Evolutionary conservation across 345 rosid species (phyloP).

Genomic region (Capsella bursapastoris): DNA sequence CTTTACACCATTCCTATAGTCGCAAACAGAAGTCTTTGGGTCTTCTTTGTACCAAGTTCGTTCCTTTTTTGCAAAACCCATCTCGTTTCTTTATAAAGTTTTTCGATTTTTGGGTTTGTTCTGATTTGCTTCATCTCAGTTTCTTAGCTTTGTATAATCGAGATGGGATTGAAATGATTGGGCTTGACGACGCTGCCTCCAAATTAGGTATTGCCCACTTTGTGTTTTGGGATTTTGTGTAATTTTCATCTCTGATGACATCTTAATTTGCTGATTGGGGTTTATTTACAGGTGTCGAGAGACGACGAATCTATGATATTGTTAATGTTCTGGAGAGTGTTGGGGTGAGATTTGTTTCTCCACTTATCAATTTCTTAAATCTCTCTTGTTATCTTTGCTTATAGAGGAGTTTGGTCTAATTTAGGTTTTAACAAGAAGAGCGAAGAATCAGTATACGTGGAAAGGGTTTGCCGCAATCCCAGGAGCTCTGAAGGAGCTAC

Average conservation of each 20-base stretch:
- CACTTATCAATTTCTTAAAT: not conserved
- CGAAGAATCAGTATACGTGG: slow-evolving; percentile 82
- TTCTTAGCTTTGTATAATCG: slow-evolving; percentile 76
- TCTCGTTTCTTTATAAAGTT: not conserved
- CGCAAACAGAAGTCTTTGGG: slow-evolving; percentile 93
- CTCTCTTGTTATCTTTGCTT: not conserved
- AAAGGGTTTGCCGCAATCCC: slow-evolving; percentile 81
- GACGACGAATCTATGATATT: slow-evolving; percentile 87
- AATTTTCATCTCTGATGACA: not conserved
- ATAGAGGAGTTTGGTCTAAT: not conserved
- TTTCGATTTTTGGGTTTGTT: not conserved
- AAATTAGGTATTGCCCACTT: slow-evolving; percentile 59
- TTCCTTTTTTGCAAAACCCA: not conserved
- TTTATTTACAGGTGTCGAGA: slow-evolving; percentile 66
- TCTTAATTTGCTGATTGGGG: slow-evolving; percentile 18
- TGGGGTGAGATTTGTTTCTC: slow-evolving; percentile 59
- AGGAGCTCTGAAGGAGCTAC: slow-evolving; percentile 59
- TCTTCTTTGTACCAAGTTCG: slow-evolving; percentile 84
- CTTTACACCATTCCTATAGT: slow-evolving; percentile 65
- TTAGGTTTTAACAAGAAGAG: slow-evolving; percentile 74
- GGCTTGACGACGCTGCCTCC: slow-evolving; percentile 82
- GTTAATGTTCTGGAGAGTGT: slow-evolving; percentile 89
- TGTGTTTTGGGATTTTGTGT: not conserved
- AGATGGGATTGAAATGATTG: slow-evolving; percentile 65
- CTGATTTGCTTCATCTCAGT: slow-evolving; percentile 45